These are phyloP conservation scores for Suillus occidentalis DNA, from an alignment of 768 basidiomycete species.

Conservation along the genomic window DNA sequence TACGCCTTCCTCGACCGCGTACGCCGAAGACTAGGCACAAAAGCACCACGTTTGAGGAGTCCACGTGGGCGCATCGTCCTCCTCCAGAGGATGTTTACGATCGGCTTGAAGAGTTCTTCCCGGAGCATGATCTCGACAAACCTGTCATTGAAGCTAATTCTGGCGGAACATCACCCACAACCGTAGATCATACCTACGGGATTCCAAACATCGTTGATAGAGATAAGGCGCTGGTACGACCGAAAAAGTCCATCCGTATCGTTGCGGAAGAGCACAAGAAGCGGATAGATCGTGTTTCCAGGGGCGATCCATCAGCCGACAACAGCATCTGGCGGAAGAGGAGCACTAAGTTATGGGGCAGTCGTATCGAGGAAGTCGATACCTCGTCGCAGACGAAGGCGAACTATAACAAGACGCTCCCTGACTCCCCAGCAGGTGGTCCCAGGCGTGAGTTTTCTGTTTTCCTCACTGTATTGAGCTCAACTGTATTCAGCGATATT, in stretches of 20 bases:
- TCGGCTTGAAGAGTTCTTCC: slow-evolving; percentile 92
- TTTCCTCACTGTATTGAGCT: slow-evolving; percentile 17
- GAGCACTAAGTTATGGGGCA: slow-evolving; percentile 96
- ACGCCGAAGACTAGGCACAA: slow-evolving; percentile 29
- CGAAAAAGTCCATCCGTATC: slow-evolving; percentile 90
- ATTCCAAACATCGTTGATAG: slow-evolving; percentile 31
- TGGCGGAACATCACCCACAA: slow-evolving; percentile 76
- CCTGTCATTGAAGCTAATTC: slow-evolving; percentile 88
- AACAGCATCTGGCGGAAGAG: slow-evolving; percentile 67
- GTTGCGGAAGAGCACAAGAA: slow-evolving; percentile 89
- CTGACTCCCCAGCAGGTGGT: slow-evolving; percentile 63
- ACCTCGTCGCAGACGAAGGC: slow-evolving; percentile 68
- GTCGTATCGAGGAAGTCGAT: slow-evolving; percentile 85
- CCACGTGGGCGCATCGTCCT: slow-evolving; percentile 88
- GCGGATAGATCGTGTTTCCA: slow-evolving; percentile 68
- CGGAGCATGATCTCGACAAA: slow-evolving; percentile 92
- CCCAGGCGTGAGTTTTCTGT: slow-evolving; percentile 59
- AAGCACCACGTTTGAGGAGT: slow-evolving; percentile 64
- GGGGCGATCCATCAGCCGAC: slow-evolving; percentile 51
- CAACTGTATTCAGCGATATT: slow-evolving; percentile 64
- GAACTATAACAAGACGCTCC: slow-evolving; percentile 39
- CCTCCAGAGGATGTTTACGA: slow-evolving; percentile 92
- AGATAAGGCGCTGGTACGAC: slow-evolving; percentile 47
- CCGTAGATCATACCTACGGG: slow-evolving; percentile 49
- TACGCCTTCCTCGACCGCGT: slow-evolving; percentile 24